These are phyloP conservation scores for Phytophthora crassamura DNA, from an alignment of 352 stramenopile genomes.

Conservation along the genomic window DNA sequence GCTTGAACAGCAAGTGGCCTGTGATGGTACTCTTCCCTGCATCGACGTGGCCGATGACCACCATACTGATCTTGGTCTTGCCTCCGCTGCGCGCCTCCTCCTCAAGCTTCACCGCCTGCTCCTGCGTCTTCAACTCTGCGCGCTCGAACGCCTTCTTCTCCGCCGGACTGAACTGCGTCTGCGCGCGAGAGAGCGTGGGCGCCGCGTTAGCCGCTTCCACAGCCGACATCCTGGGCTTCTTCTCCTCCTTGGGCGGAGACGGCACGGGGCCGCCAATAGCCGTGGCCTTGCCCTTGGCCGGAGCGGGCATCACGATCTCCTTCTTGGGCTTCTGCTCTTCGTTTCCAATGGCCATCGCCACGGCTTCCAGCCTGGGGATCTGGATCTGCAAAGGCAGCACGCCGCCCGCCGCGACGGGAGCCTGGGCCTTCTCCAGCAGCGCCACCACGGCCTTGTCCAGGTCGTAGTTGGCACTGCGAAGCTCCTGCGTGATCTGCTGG, in stretches of 20 bases:
- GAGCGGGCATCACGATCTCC: conserved; percentile 43
- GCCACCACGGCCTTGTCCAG: conserved; percentile 76
- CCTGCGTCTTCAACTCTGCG: conserved; percentile 73
- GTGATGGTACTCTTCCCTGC: conserved; percentile 98
- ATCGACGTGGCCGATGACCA: conserved; percentile 98
- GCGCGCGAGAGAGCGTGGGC: conserved; percentile 31
- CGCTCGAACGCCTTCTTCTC: conserved; percentile 78
- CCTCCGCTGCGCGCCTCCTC: conserved; percentile 52
- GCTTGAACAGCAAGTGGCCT: conserved; percentile 94
- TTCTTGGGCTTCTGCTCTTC: conserved; percentile 35
- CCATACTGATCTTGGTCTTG: conserved; percentile 92
- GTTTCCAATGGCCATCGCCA: conserved; percentile 56
- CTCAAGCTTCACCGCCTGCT: conserved; percentile 52
- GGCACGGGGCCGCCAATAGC: conserved; percentile 46
- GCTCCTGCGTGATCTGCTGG: conserved; percentile 68
- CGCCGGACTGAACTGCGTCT: conserved; percentile 57
- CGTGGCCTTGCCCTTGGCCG: conserved; percentile 53
- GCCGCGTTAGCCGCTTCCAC: conserved; percentile 35
- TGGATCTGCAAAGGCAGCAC: conserved; percentile 72
- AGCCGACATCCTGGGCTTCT: conserved; percentile 31
- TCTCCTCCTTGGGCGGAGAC: conserved; percentile 24
- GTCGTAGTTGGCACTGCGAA: conserved; percentile 82
- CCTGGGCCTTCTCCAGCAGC: conserved; percentile 76
- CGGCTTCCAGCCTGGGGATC: conserved; percentile 65
- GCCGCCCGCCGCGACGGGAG: conserved; percentile 25